phyloP scores from a whole-genome alignment of 2,329 filamentous ascomycete species.

The Apiospora koreana region DNA sequence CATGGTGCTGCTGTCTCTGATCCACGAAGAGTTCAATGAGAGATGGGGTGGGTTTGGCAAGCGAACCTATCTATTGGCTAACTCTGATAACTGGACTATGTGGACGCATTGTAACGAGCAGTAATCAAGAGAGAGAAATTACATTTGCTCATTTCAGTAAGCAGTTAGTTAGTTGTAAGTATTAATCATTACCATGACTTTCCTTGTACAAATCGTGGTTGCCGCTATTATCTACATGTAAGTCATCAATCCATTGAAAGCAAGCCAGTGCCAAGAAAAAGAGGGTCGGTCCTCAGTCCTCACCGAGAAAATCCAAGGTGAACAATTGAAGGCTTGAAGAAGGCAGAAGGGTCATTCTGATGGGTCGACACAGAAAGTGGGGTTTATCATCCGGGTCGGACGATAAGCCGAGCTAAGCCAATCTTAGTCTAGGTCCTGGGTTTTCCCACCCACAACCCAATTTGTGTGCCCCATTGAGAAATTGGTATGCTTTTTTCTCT shows the following conservation, averaged over 20 bases:
- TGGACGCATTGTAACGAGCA: background rate
- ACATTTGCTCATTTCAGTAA: background rate
- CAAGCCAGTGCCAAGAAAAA: too few species aligned
- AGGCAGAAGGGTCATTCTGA: too few species aligned
- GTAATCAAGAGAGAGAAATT: background rate
- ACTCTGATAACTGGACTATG: background rate
- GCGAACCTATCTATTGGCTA: background rate
- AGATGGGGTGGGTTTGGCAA: background rate
- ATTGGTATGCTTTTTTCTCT: constrained; percentile 21
- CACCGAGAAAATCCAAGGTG: too few species aligned
- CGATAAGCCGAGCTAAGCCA: background rate
- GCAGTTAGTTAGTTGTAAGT: background rate
- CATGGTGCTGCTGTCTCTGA: background rate
- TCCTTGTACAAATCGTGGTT: too few species aligned
- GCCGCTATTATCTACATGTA: too few species aligned
- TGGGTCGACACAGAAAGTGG: background rate
- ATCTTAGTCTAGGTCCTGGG: background rate
- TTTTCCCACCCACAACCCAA: constrained; percentile 13
- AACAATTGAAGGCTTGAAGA: too few species aligned
- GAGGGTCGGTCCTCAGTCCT: too few species aligned
- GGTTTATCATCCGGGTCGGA: background rate
- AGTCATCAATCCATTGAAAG: too few species aligned
- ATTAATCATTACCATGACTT: background rate
- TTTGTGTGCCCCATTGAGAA: constrained; percentile 20
- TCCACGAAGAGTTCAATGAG: background rate